Percentiles rank a stretch among this genome's conserved stretches.
Evolutionary conservation across 75 land plant species (phyloP).

Genomic region (Ceratopteris richardii): DNA sequence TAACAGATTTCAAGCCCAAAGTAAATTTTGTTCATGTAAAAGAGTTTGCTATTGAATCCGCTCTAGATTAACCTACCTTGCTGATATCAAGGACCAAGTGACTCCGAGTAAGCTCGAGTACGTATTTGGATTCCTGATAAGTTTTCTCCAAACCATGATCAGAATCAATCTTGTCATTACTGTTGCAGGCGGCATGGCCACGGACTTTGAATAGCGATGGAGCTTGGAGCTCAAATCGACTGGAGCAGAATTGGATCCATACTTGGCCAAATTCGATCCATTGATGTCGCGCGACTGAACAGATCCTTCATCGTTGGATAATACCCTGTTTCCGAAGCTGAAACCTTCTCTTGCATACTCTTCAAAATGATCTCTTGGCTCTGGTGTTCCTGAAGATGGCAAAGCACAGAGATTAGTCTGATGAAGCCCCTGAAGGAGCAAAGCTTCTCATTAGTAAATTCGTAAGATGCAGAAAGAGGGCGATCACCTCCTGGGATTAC

Average conservation of each 20-base stretch:
- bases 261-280: slow-evolving; percentile 56
- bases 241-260: slow-evolving; percentile 59
- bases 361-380: slow-evolving; percentile 24
- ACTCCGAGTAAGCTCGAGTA: slow-evolving; percentile 91
- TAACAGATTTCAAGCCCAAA: too few relatives aligned
- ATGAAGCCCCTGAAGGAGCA: too few relatives aligned
- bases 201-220: slow-evolving; percentile 18
- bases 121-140: slow-evolving; percentile 90
- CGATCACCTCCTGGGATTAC: too few relatives aligned
- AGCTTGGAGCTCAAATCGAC: slow-evolving; percentile 69
- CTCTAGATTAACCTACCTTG: slow-evolving; percentile 33
- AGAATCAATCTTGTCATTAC: slow-evolving; percentile 92
- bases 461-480: too few relatives aligned
- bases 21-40: too few relatives aligned
- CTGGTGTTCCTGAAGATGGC: neutral
- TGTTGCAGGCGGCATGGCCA: slow-evolving; percentile 80
- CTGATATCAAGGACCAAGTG: slow-evolving; percentile 83
- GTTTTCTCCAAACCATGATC: slow-evolving; percentile 95
- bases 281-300: slow-evolving; percentile 19
- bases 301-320: slow-evolving; percentile 24
- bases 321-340: slow-evolving; percentile 65
- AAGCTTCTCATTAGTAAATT: too few relatives aligned
- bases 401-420: too few relatives aligned
- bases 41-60: too few relatives aligned
- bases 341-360: slow-evolving; percentile 71